phyloP scores from a whole-genome alignment of 768 basidiomycete genomes.

The Lactarius hengduanensis region DNA sequence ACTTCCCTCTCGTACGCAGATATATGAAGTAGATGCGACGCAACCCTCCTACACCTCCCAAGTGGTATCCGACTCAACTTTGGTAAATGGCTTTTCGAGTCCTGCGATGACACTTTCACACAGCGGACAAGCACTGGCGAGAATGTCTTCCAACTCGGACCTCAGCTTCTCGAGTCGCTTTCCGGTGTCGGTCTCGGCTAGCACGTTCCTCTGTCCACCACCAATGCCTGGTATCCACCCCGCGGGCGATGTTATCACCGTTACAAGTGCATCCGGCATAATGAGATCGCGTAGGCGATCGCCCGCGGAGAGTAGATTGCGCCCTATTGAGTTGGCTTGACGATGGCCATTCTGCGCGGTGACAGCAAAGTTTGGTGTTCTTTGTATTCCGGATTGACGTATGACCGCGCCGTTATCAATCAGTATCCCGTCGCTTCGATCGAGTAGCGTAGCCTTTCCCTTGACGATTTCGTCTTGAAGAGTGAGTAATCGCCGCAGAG shows the following conservation, averaged over 20 bases:
- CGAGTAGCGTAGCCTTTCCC: slow-evolving; percentile 39
- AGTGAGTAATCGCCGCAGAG: slow-evolving; percentile 80
- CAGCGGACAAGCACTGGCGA: slow-evolving; percentile 87
- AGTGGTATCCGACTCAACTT: slow-evolving; percentile 73
- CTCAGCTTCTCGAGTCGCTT: slow-evolving; percentile 71
- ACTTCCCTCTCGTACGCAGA: slow-evolving; percentile 5
- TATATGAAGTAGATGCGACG: slow-evolving; percentile 16
- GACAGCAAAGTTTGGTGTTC: slow-evolving; percentile 64
- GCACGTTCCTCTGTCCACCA: slow-evolving; percentile 45
- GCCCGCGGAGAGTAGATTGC: slow-evolving; percentile 83
- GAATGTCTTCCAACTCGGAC: slow-evolving; percentile 82
- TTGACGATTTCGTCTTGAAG: slow-evolving; percentile 84
- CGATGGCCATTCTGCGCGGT: slow-evolving; percentile 61
- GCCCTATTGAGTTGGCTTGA: slow-evolving; percentile 66
- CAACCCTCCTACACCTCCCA: slow-evolving; percentile 58
- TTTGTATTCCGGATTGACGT: slow-evolving; percentile 52
- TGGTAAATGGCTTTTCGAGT: slow-evolving; percentile 84
- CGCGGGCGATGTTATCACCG: slow-evolving; percentile 69
- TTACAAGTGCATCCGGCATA: slow-evolving; percentile 88
- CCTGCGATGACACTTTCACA: slow-evolving; percentile 88
- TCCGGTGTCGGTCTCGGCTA: slow-evolving; percentile 50
- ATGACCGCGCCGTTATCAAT: slow-evolving; percentile 31
- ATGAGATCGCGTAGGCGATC: slow-evolving; percentile 91
- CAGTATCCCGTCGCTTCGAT: slow-evolving; percentile 31
- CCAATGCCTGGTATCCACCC: slow-evolving; percentile 72